Base-by-base conservation (phyloP, 1,139 yeast genomes). In the Suhomyces chickasaworum region DNA sequence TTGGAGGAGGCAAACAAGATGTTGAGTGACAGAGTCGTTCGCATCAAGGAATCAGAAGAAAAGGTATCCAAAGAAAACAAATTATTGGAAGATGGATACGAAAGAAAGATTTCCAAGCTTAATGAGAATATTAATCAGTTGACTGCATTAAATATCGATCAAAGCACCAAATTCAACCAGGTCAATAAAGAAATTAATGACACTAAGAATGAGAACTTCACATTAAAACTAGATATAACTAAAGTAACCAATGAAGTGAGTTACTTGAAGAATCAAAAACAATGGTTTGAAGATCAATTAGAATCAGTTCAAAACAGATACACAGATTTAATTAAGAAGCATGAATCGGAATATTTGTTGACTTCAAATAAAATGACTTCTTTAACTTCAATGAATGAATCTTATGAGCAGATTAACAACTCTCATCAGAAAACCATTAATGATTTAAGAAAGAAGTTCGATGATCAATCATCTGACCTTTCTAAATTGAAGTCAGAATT, bases 281-380 rank as follows among this genome's bases (percentile, higher is more conserved):
- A 60, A 6, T 80, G 84, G 84, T 80, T 66, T 55, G 81, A 80
- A 54, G 56, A 58, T 3, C 84, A 80, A 53, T 64, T 81, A 51
- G 64, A 62, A 37, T 49, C 63, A 6, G 60, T 68, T 13, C 80
- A 75, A 53, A 56, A 54, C 9, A 61, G 71, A 40, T 71, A 65
- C 44, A 69, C 78, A 2, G 75, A 71, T 10, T 56, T 73, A 37
- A 63, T 74, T 22, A 70, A 73, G 49, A 69, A 66, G 40, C 69
- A 72, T 48, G 78, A 74, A 48, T 51, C 69, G 2, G 77, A 73
- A 43, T 64, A 63, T 47, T 49, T 70, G 41, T 48, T 56, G 13
- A 63, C 63, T n/a, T 55, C 67, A 3, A 68, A 65, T 44, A 63
- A 69, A 45, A 54, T 71, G 7, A 46, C 71, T 1, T 60, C 64